phyloP scores from a whole-genome alignment of 306 rosid genomes.

The Dalbergia cochinchinensis region DNA sequence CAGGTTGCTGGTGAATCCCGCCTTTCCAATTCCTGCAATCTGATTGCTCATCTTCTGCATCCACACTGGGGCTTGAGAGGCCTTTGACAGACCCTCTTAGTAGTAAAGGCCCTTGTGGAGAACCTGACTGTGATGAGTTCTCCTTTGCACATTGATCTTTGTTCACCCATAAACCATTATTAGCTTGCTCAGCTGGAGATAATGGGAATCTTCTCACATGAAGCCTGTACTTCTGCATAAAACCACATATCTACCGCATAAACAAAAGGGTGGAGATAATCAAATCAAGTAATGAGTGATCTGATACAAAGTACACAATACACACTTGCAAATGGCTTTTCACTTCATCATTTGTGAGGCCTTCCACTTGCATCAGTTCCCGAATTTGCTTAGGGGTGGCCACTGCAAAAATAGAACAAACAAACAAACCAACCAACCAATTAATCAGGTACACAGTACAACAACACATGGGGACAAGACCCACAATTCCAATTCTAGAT shows the following conservation, averaged over 20 bases:
- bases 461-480: neutral
- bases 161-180: slow-evolving; percentile 53
- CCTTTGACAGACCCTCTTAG: slow-evolving; percentile 62
- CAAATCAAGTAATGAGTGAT: neutral
- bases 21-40: slow-evolving; percentile 79
- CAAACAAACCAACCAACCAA: slow-evolving; percentile 1
- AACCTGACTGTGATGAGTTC: slow-evolving; percentile 59
- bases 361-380: slow-evolving; percentile 87
- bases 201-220: slow-evolving; percentile 71
- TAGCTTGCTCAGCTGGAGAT: slow-evolving; percentile 49
- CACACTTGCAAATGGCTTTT: slow-evolving; percentile 93
- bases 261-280: neutral
- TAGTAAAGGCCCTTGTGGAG: slow-evolving; percentile 80
- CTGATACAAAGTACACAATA: neutral
- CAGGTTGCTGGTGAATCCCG: slow-evolving; percentile 51
- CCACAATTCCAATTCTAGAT: slow-evolving; percentile 23
- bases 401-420: slow-evolving; percentile 58
- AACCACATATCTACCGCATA: slow-evolving; percentile 16
- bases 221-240: slow-evolving; percentile 87
- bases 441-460: slow-evolving; percentile 12
- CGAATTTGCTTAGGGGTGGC: slow-evolving; percentile 98
- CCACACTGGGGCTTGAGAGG: slow-evolving; percentile 64
- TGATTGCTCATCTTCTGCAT: slow-evolving; percentile 79
- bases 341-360: slow-evolving; percentile 95
- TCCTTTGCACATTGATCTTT: slow-evolving; percentile 61